Evolutionary conservation across 2,329 filamentous ascomycete genomes (phyloP), one percentile per base, ranked within the genome.

Genomic region (Penicillium sumatraense): DNA sequence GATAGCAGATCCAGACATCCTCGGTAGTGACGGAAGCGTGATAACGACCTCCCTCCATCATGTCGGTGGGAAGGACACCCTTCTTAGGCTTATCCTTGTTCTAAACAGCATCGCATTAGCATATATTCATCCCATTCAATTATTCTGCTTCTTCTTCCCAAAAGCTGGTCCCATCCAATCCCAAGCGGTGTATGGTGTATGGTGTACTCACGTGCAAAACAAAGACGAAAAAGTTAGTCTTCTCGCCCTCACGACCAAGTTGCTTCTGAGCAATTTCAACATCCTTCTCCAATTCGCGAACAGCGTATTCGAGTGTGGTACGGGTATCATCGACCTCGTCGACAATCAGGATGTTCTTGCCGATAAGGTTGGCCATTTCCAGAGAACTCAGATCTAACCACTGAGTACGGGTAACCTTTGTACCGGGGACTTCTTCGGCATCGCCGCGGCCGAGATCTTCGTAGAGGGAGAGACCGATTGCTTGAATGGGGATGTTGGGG

Each of bases 1-100:
- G 95, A 78, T 99, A 99, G 83, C 91, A 96, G 74, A 98, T 98
- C 95, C 95, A 99, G 63, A 92, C 88, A 77, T 99, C 93, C n/a
- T 84, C 85, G 27, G 96, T 90, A 5, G 93, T 98, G 71, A 89
- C 82, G 20, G 95, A 91, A 20, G 95, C 95, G 64, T 89, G 77
- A 78, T 99, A 99, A 67, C 89, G 83, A 54, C 84, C 84, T 52
- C 86, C 78, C 36, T 82, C 78, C 61, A 93, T 81, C 84, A 98
- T 91, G 33, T 91, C 87, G 18, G 85, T 70, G 10, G 95, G 93
- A 53, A 99, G 82, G 18, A 78, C 78, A 51, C 95, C 95, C 83
- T 97, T 96, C 87, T 99, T 99, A 52, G 80, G 62, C 85, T 99
- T 98, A 78, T 97, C 86, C 86, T 99, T 99, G 84, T 99, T 99